Conservation (phyloP, 177 flowering plant species). For the Tripterygium wilfordii region DNA sequence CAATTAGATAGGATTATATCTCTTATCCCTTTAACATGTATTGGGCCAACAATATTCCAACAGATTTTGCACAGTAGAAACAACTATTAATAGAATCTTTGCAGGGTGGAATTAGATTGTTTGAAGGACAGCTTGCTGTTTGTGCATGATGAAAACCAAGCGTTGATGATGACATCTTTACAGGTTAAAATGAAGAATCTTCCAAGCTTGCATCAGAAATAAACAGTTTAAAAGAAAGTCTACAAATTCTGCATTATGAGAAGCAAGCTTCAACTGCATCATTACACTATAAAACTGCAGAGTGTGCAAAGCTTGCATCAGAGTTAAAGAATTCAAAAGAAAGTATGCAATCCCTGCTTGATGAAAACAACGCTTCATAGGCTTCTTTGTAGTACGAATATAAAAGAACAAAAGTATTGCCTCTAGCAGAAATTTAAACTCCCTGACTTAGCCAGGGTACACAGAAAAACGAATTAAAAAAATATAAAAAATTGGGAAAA, state of each 20-base stretch:
- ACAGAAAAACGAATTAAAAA: no score
- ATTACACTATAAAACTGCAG: not conserved
- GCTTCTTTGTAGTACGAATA: not conserved
- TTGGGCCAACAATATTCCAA: no score
- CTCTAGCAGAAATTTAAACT: no score
- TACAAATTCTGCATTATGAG: not conserved
- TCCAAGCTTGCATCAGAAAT: not conserved
- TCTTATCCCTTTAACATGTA: no score
- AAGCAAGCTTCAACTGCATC: not conserved
- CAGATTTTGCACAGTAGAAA: conserved; percentile 39
- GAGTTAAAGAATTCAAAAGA: not conserved
- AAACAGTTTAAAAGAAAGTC: not conserved
- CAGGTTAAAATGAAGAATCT: not conserved
- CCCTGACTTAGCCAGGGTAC: no score
- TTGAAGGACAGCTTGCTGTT: conserved; percentile 31
- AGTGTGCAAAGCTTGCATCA: not conserved
- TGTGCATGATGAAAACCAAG: conserved; percentile 23
- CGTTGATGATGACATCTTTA: not conserved
- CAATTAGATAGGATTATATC: no score
- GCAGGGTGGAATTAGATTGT: conserved; percentile 25
- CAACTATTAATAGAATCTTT: not conserved
- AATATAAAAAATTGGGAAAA: no score
- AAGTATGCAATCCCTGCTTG: not conserved
- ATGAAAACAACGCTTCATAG: not conserved
- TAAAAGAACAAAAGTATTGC: no score